These are phyloP conservation scores for Tolypocladium cylindrosporum DNA, from an alignment of 2,329 filamentous ascomycete species.

Conservation along the genomic window DNA sequence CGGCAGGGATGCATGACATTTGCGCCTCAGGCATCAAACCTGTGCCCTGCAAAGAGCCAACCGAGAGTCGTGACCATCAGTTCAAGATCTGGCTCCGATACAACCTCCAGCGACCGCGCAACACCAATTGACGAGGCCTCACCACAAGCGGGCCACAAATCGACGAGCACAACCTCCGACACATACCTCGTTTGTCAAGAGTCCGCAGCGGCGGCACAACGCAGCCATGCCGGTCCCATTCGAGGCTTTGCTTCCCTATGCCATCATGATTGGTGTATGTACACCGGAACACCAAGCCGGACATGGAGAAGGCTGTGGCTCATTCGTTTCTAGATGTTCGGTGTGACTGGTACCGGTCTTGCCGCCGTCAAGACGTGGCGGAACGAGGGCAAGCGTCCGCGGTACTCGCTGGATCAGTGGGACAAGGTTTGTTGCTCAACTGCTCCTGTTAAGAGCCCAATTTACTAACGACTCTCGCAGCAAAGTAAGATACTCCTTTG, in stretches of 20 bases:
- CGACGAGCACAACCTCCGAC: neutral
- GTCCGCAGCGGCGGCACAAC: constrained; percentile 21
- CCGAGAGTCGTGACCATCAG: neutral
- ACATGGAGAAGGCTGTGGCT: constrained; percentile 9
- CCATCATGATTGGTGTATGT: constrained; percentile 52
- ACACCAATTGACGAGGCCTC: neutral
- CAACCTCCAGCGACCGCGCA: neutral
- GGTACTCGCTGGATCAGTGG: constrained; percentile 54
- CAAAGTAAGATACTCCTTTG: constrained; percentile 37
- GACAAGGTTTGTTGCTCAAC: constrained; percentile 38
- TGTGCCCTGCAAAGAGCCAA: neutral
- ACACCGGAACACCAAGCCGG: constrained; percentile 2
- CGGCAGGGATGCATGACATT: neutral
- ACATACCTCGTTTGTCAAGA: constrained; percentile 3
- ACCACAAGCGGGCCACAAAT: neutral
- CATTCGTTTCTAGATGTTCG: constrained; percentile 46
- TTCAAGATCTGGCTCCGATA: neutral
- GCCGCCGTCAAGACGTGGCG: constrained; percentile 45
- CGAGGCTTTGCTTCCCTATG: constrained; percentile 54
- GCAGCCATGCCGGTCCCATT: constrained; percentile 51
- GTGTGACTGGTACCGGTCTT: constrained; percentile 47
- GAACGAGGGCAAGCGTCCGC: constrained; percentile 51
- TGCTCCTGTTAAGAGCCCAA: neutral
- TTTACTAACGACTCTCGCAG: constrained; percentile 27
- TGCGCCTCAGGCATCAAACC: constrained; percentile 13